Base-by-base conservation (phyloP, 192 early-diverging fungal genomes). In the Umbelopsis sp. region DNA sequence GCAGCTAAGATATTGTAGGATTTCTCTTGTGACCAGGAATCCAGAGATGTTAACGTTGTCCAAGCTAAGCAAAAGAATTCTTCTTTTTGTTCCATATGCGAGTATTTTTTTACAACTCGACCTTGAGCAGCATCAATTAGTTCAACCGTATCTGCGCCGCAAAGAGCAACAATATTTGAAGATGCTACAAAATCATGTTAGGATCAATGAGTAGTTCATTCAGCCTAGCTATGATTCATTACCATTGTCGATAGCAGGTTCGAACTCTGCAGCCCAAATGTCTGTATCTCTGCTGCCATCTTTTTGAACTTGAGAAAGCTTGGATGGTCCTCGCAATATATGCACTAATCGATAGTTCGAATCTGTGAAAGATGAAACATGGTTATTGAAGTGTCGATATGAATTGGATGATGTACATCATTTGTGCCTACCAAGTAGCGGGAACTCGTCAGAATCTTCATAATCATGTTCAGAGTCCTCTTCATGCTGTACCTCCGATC, bases 11-110 rank as follows among this genome's bases (percentile, higher is more conserved):
- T 72, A 49, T 78, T 81, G 1, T 71, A 72, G n/a, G 65, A 53
- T 9, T 64, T 46, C 16, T 50, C 41, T 12, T 46, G 27, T 13
- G 46, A 15, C 35, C 45, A 65, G 0, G 50, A 35, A 7, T 23
- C 50, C 9, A 37, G 13, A 52, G 70, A 71, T 22, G 65, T 55
- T 45, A 84, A 46, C 0, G 80, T 78, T 2, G 84, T 86, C 84
- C 84, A 86, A 20, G 82, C 80, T 35, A 83, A 49, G 45, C 76
- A 71, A 71, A 78, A 81, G 68, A 86, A 83, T 22, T 76, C 70
- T 67, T 86, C 84, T 11, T 78, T 71, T 9, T 46, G 20, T n/a
- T 80, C 77, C 7, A 83, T 53, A 52, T 86, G 84, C 2, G 78
- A 83, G 44, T 83, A 86, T 65, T 83, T 86, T 47, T 73, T 78